Evolutionary conservation across 1,284 basidiomycete species (phyloP).

Genomic region (Sanguinoderma infundibulare): DNA sequence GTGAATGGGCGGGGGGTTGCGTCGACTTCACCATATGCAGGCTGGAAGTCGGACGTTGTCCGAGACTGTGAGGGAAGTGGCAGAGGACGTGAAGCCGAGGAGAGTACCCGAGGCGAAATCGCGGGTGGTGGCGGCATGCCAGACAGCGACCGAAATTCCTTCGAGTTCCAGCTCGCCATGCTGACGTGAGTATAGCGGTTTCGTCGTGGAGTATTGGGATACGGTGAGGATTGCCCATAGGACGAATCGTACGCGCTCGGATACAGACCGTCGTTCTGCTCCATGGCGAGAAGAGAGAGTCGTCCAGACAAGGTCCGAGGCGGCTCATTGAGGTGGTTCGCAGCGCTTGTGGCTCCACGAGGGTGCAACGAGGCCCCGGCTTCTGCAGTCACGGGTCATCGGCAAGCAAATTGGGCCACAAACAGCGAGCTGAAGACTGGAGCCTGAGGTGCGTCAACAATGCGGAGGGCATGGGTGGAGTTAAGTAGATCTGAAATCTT

Average conservation of each 20-base stretch:
- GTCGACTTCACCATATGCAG: slow-evolving; percentile 10
- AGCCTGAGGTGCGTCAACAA: not conserved
- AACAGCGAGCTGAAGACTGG: too few relatives aligned
- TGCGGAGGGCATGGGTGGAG: too few relatives aligned
- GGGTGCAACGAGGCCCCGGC: slow-evolving; percentile 25
- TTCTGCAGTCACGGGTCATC: too few relatives aligned
- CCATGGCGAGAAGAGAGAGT: slow-evolving; percentile 21
- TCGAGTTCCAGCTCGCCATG: slow-evolving; percentile 27
- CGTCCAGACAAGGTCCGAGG: slow-evolving; percentile 1
- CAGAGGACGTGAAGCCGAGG: slow-evolving; percentile 18
- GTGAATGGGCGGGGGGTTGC: not conserved
- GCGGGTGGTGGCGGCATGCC: slow-evolving; percentile 2
- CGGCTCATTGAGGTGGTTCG: slow-evolving; percentile 6
- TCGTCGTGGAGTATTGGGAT: slow-evolving; percentile 9
- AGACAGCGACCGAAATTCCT: slow-evolving; percentile 7
- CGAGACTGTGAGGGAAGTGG: slow-evolving; percentile 19
- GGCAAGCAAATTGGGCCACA: too few relatives aligned
- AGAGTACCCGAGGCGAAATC: slow-evolving; percentile 7
- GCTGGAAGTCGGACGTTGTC: slow-evolving; percentile 15
- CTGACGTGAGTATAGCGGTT: slow-evolving; percentile 24
- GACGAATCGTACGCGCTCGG: not conserved
- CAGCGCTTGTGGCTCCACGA: slow-evolving; percentile 17
- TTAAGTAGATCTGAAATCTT: too few relatives aligned
- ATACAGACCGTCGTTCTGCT: slow-evolving; percentile 18
- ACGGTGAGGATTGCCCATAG: not conserved